A percentile compares a stretch with the other conserved stretches of the same genome.
Conservation (phyloP, 1,284 basidiomycete genomes). For the Boletus austroedulis region DNA sequence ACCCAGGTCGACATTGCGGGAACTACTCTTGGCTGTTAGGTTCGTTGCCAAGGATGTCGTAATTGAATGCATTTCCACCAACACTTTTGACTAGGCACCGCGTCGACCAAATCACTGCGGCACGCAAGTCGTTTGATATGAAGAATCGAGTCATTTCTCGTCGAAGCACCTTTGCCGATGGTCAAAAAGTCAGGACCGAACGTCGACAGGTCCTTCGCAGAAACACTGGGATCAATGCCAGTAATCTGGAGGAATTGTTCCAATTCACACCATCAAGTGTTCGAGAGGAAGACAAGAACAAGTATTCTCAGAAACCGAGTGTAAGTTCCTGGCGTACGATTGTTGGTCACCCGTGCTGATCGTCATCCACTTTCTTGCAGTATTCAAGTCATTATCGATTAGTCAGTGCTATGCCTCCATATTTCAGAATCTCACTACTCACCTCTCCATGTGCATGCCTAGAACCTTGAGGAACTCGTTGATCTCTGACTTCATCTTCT, state of each 20-base stretch:
- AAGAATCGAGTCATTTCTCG: slow-evolving; percentile 9
- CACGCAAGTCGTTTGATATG: slow-evolving; percentile 13
- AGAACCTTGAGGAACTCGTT: slow-evolving; percentile 24
- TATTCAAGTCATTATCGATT: slow-evolving; percentile 28
- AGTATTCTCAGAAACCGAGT: slow-evolving; percentile 22
- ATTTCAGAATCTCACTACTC: neutral
- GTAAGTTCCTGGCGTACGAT: slow-evolving; percentile 7
- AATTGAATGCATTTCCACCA: neutral
- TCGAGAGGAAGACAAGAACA: neutral
- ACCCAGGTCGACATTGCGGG: slow-evolving; percentile 23
- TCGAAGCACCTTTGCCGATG: slow-evolving; percentile 16
- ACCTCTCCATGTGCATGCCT: neutral
- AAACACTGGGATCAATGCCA: slow-evolving; percentile 12
- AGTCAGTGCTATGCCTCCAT: slow-evolving; percentile 10
- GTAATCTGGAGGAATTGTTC: slow-evolving; percentile 6
- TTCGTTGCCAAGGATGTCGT: slow-evolving; percentile 8
- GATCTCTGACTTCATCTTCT: slow-evolving; percentile 12
- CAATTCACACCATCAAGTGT: neutral
- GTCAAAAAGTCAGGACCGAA: neutral
- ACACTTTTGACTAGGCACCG: slow-evolving; percentile 10
- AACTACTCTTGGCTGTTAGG: slow-evolving; percentile 25
- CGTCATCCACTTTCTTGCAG: slow-evolving; percentile 2
- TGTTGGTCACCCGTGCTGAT: neutral
- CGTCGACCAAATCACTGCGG: slow-evolving; percentile 22
- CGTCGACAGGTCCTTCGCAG: slow-evolving; percentile 10